Evolutionary conservation across 2,329 filamentous ascomycete species (phyloP).

Genomic region (Chalara sp.): DNA sequence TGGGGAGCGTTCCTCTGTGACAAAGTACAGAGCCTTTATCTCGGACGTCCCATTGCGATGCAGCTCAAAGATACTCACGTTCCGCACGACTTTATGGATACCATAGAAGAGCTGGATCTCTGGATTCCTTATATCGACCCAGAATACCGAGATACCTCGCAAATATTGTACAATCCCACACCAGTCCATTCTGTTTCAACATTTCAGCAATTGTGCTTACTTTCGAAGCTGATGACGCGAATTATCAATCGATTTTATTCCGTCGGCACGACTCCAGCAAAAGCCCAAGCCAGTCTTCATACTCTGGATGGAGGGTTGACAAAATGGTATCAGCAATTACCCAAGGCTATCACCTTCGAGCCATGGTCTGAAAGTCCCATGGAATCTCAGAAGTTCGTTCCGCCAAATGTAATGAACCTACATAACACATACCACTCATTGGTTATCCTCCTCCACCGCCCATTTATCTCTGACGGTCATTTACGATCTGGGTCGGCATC

Average conservation of each 20-base stretch:
- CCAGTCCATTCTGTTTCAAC: slow-evolving; percentile 28
- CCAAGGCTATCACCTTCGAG: slow-evolving; percentile 17
- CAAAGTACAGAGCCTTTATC: slow-evolving; percentile 26
- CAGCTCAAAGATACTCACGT: slow-evolving; percentile 18
- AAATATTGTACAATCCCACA: background rate
- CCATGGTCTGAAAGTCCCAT: slow-evolving; percentile 14
- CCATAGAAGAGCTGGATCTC: slow-evolving; percentile 20
- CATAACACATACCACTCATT: slow-evolving; percentile 34
- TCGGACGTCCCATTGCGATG: slow-evolving; percentile 22
- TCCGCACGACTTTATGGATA: slow-evolving; percentile 18
- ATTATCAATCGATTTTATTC: slow-evolving; percentile 31
- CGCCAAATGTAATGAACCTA: slow-evolving; percentile 28
- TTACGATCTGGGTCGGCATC: slow-evolving; percentile 19
- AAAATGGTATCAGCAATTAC: slow-evolving; percentile 24
- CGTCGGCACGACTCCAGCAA: slow-evolving; percentile 20
- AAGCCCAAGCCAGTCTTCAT: slow-evolving; percentile 21
- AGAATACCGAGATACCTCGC: background rate
- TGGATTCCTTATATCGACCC: slow-evolving; percentile 7
- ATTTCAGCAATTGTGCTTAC: slow-evolving; percentile 29
- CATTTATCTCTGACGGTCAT: slow-evolving; percentile 32
- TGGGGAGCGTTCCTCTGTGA: slow-evolving; percentile 28
- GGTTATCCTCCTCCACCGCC: slow-evolving; percentile 37
- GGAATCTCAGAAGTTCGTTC: background rate
- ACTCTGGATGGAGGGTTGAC: slow-evolving; percentile 21
- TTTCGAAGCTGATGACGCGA: slow-evolving; percentile 31